Evolutionary conservation across 441 rosid genomes (phyloP), one percentile per base, ranked within the genome.

Genomic region (Erysimum pusillum): DNA sequence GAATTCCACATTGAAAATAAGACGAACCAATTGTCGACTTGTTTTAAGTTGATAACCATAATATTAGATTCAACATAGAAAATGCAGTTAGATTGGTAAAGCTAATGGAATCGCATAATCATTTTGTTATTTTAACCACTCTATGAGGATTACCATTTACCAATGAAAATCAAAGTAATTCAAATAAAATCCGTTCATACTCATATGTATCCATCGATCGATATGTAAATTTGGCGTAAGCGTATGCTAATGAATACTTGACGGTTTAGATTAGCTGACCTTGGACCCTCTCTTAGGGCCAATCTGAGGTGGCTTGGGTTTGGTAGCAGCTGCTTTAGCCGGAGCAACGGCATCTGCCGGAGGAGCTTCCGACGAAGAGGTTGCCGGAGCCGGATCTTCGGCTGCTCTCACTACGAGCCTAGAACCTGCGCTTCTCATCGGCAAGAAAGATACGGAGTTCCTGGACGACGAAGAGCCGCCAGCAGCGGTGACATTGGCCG

Each of bases 221-320:
- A 6, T 39, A 60, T 17, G 38, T 34, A 44, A 61, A 11, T 25
- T 32, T n/a, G 45, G 15, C 15, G 1, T 46, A 66, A 35, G 66
- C 41, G 41, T 25, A 41, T 76, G 63, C 35, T 36, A 54, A 17
- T 36, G 39, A 15, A 60, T 46, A 45, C 15, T 46, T 46, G 42
- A 42, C 9, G 48, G 78, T 36, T 44, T 8, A 49, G 44, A 28
- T 34, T 56, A 70, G 48, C 73, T 67, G 36, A 92, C 96, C 97
- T 90, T 92, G 60, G 97, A 52, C 48, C 99, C 99, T 89, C 99
- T 94, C 85, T 94, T 88, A 82, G 99, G 97, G 51, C 96, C 95
- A 70, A 89, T 86, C 1, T 88, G 97, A 18, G 90, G 88, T 9
- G 92, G 97, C 85, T 90, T 90, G 42, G 94, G 86, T 80, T 91